phyloP scores from a whole-genome alignment of 768 basidiomycete genomes.

The Cystofilobasidium ferigula region DNA sequence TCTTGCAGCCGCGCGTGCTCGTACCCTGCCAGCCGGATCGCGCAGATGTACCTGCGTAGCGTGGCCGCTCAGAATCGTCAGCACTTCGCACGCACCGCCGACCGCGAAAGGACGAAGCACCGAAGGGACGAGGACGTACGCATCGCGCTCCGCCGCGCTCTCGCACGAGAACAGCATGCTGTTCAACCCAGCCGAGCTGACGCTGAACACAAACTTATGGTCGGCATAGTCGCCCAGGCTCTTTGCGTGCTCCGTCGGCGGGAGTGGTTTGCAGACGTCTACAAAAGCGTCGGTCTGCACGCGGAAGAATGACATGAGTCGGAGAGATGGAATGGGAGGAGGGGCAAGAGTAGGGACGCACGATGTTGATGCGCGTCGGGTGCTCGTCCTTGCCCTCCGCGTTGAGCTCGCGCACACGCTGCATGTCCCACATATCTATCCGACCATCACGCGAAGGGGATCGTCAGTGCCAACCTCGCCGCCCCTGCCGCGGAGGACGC shows the following conservation, averaged over 20 bases:
- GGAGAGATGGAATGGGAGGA: conserved; percentile 21
- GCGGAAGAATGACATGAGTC: neutral
- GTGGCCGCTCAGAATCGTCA: too few species aligned
- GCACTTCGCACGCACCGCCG: too few species aligned
- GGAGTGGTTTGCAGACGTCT: conserved; percentile 37
- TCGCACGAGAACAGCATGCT: conserved; percentile 79
- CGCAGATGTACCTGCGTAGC: conserved; percentile 60
- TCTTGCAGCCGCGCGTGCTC: conserved; percentile 91
- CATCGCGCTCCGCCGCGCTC: conserved; percentile 53
- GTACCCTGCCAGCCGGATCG: conserved; percentile 80
- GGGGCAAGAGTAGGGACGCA: neutral
- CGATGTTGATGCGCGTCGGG: conserved; percentile 39
- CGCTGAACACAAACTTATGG: conserved; percentile 57
- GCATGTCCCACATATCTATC: conserved; percentile 39
- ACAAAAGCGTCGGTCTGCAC: conserved; percentile 31
- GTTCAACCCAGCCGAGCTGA: conserved; percentile 91
- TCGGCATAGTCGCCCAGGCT: conserved; percentile 33
- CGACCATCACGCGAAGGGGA: neutral
- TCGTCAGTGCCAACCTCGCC: neutral
- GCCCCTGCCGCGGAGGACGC: neutral
- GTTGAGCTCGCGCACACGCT: conserved; percentile 37
- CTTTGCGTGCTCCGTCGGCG: conserved; percentile 35
- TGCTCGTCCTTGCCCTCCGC: conserved; percentile 39
- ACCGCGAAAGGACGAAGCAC: neutral
- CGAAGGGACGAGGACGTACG: conserved; percentile 29